Evolutionary conservation across 2,329 filamentous ascomycete genomes (phyloP).

Genomic region (Akanthomyces lecanii): DNA sequence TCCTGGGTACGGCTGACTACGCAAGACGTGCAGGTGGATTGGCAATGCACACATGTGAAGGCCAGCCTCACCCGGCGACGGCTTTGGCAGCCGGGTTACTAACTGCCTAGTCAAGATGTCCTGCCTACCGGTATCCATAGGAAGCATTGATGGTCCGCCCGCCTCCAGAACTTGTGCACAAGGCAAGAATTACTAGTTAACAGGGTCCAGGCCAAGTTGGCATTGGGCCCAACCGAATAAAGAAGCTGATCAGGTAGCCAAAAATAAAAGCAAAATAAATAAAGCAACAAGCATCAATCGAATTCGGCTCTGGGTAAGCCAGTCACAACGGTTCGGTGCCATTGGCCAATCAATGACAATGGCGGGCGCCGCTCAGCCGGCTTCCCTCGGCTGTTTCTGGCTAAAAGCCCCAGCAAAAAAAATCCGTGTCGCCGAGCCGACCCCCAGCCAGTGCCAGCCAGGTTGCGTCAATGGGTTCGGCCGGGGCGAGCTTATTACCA

Average conservation of each 20-base stretch:
- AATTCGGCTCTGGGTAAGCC: not conserved
- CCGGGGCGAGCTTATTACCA: not conserved
- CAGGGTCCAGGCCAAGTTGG: too few relatives aligned
- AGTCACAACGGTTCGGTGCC: not conserved
- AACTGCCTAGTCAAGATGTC: too few relatives aligned
- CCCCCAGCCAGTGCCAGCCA: not conserved
- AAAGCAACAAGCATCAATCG: not conserved
- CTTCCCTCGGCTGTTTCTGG: conserved; percentile 18
- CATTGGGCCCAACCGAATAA: too few relatives aligned
- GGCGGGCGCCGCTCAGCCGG: conserved; percentile 11
- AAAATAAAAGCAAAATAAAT: not conserved
- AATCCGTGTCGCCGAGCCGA: conserved; percentile 18
- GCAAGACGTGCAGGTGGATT: not conserved
- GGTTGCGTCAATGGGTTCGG: conserved; percentile 1
- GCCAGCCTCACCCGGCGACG: not conserved
- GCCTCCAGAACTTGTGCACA: too few relatives aligned
- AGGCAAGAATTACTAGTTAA: too few relatives aligned
- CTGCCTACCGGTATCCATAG: too few relatives aligned
- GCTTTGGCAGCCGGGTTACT: not conserved
- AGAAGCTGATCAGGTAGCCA: not conserved
- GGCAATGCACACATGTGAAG: conserved; percentile 1
- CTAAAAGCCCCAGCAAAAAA: not conserved
- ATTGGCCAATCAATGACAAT: conserved; percentile 13
- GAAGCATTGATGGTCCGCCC: too few relatives aligned
- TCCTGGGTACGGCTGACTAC: not conserved